Percentiles rank a stretch among this genome's conserved stretches.
Evolutionary conservation across 2,329 filamentous ascomycete genomes (phyloP).

Genomic region (Xylaria digitata): DNA sequence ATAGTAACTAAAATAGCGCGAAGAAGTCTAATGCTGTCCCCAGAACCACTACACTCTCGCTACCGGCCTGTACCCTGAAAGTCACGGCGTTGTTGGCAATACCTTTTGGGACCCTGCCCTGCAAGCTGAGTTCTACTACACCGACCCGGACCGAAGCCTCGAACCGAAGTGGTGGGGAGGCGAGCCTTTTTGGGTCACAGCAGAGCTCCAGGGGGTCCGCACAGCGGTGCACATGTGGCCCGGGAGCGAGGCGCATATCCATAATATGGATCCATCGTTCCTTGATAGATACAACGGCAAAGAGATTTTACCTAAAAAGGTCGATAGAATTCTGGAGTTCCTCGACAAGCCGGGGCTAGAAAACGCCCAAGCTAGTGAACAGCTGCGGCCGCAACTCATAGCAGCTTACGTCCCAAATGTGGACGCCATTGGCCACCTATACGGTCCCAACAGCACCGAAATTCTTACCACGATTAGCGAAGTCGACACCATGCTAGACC

Average conservation of each 20-base stretch:
- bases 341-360: conserved; percentile 84
- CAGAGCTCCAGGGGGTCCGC: conserved; percentile 81
- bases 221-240: conserved; percentile 99
- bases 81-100: conserved; percentile 93
- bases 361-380: conserved; percentile 60
- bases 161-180: conserved; percentile 94
- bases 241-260: conserved; percentile 88
- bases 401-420: conserved; percentile 95
- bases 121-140: conserved; percentile 87
- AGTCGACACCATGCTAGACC: conserved; percentile 86
- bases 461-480: conserved; percentile 79
- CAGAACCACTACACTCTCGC: conserved; percentile 90
- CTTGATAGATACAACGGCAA: conserved; percentile 86
- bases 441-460: conserved; percentile 94
- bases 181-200: conserved; percentile 93
- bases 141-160: conserved; percentile 78
- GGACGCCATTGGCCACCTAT: conserved; percentile 85
- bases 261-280: conserved; percentile 78
- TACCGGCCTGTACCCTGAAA: conserved; percentile 91
- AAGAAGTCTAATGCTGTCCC: conserved; percentile 29
- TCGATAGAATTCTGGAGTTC: conserved; percentile 80
- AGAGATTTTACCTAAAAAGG: conserved; percentile 80
- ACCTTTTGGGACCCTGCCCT: conserved; percentile 89
- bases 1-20: background rate
- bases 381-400: conserved; percentile 86